A percentile compares a stretch with the other conserved stretches of the same genome.
Evolutionary conservation across 306 rosid species (phyloP).

Genomic region (Glycine tomentella): DNA sequence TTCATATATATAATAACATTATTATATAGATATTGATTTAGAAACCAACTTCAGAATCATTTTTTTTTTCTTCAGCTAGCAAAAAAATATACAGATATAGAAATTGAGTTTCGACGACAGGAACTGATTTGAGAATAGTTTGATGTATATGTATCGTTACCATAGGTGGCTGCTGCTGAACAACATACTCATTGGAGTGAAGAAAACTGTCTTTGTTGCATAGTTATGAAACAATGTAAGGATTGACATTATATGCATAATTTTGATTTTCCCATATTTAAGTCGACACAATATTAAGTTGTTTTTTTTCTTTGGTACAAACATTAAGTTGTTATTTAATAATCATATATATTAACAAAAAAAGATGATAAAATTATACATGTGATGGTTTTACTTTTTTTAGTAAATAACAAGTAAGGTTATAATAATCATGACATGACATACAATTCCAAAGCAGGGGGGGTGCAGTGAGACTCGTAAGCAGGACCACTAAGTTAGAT

Average conservation of each 20-base stretch:
- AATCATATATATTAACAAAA: too few relatives aligned
- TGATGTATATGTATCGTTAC: neutral
- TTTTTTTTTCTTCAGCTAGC: too few relatives aligned
- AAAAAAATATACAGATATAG: neutral
- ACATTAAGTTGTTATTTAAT: too few relatives aligned
- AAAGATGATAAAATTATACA: neutral
- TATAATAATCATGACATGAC: neutral
- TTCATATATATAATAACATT: too few relatives aligned
- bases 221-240: neutral
- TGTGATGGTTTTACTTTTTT: neutral
- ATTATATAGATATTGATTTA: too few relatives aligned
- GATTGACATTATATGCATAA: neutral
- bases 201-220: neutral
- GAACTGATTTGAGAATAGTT: neutral
- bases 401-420: neutral
- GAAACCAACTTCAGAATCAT: too few relatives aligned
- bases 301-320: neutral
- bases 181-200: neutral
- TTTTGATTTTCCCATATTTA: neutral
- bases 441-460: too few relatives aligned
- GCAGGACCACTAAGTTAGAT: conserved; percentile 33
- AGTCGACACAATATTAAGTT: neutral
- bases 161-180: neutral
- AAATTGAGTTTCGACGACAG: neutral
- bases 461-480: neutral